Conservation (phyloP, 306 rosid genomes). For the Castanospermum australe region DNA sequence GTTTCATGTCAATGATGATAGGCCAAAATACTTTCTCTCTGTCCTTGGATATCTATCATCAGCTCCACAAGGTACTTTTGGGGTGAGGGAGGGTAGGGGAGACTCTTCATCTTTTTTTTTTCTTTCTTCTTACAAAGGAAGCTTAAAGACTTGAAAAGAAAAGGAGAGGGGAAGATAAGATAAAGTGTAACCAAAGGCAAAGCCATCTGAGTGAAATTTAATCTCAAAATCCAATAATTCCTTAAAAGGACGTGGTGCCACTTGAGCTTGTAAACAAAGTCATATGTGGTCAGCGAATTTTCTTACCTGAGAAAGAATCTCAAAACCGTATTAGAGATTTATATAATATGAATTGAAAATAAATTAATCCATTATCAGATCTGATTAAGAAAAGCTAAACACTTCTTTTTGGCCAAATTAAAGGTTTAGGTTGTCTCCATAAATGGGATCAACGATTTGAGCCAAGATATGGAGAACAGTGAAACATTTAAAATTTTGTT, state of each 20-base stretch:
- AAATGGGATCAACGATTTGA: slow-evolving; percentile 16
- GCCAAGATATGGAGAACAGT: slow-evolving; percentile 1
- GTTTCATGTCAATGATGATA: neutral
- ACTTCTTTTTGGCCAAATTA: slow-evolving; percentile 20
- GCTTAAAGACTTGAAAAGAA: too few species aligned
- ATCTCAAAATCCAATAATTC: too few species aligned
- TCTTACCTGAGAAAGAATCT: slow-evolving; percentile 38
- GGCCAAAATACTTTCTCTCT: neutral
- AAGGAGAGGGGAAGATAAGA: too few species aligned
- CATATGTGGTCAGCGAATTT: slow-evolving; percentile 27
- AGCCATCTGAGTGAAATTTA: too few species aligned
- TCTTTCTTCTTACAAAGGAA: too few species aligned
- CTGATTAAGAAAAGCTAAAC: slow-evolving; percentile 30
- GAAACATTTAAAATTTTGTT: slow-evolving; percentile 24
- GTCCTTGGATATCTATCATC: neutral
- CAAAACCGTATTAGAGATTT: neutral
- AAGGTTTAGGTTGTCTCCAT: slow-evolving; percentile 18
- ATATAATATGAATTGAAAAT: neutral
- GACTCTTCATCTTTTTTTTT: neutral
- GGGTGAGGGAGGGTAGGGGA: neutral
- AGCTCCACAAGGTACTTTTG: neutral
- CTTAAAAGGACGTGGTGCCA: too few species aligned
- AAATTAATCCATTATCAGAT: neutral
- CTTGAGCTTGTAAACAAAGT: too few species aligned
- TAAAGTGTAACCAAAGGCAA: too few species aligned